Base-by-base conservation (phyloP, 2,329 filamentous ascomycete genomes). In the Nigrograna mackinnonii region DNA sequence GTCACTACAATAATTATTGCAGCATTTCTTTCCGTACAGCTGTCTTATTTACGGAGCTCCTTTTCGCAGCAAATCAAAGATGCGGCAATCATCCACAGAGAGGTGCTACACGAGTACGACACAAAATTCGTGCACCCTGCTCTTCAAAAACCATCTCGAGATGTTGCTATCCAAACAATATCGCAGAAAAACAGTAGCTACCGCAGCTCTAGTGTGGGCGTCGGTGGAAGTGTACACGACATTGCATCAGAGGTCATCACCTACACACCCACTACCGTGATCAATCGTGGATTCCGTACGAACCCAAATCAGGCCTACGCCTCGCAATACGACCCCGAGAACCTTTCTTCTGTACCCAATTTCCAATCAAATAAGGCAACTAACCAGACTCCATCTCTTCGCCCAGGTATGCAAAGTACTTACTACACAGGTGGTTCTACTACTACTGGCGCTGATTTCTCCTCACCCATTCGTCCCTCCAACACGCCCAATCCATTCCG, bases 21-120 rank as follows among this genome's bases (percentile, higher is more conserved):
- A 41, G 64, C 77, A 13, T 75, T 95, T 2, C 74, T 99, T 12
- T 91, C 91, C 0, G 73, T 79, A 1, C 89, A 96, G 66, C 79
- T 97, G 50, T 79, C 84, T 39, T 75, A 89, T 21, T 74, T 97
- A 37, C 85, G 87, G 46, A 79, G 79, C 2, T 83, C 79, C 22
- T 97, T 92, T 68, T 79, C 82, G 3, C 91, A 92, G 64, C 91
- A 97, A 66, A 83, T 82, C 47, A 95, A 91, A 64, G 94, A 99
- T 67, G 83, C 82, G 2, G 79, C 84, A 2, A 79, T 96, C 35
- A 87, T 99, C 44, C 90, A 95, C 55, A 90, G 87, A 56, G 89
- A 97, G 69, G 92, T 97, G 4, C 79, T 97, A 70, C 86, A 91
- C 64, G 94, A 99, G 70, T 99, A 99, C 64, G 90, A 97, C 64